A percentile compares a stretch with the other conserved stretches of the same genome.
Evolutionary conservation across 1,284 basidiomycete species (phyloP).

Genomic region (Irpex sp.): DNA sequence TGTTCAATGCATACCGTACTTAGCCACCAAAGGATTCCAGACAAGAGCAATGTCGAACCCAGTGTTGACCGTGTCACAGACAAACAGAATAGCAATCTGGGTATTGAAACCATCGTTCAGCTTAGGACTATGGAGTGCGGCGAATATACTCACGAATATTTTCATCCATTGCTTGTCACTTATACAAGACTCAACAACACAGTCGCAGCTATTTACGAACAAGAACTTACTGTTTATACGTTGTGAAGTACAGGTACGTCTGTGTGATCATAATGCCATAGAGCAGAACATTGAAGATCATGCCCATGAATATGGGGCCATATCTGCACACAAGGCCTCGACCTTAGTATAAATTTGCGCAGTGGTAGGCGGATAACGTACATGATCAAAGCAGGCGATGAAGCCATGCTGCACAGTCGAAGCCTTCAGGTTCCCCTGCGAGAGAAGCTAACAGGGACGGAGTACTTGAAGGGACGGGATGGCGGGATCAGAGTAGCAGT

Average conservation of each 20-base stretch:
- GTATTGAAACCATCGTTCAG: background rate
- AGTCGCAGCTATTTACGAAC: background rate
- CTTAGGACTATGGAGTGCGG: background rate
- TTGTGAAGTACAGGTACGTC: slow-evolving; percentile 37
- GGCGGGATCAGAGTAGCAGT: background rate
- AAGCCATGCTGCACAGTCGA: background rate
- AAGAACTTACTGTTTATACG: slow-evolving; percentile 32
- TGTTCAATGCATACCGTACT: slow-evolving; percentile 9
- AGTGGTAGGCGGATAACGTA: background rate
- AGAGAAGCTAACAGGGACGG: background rate
- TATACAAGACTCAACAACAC: background rate
- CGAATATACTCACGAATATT: slow-evolving; percentile 22
- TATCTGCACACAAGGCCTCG: slow-evolving; percentile 22
- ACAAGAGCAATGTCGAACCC: background rate
- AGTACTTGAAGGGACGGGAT: background rate
- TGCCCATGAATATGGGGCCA: slow-evolving; percentile 38
- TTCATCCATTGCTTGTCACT: slow-evolving; percentile 34
- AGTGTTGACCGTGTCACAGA: background rate
- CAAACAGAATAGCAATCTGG: slow-evolving; percentile 5
- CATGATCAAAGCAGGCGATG: background rate
- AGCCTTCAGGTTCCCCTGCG: background rate
- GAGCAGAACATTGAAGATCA: slow-evolving; percentile 36
- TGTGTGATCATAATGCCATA: slow-evolving; percentile 41
- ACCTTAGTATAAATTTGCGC: background rate
- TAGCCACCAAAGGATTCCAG: background rate